A percentile compares a stretch with the other conserved stretches of the same genome.
These are phyloP conservation scores for Penicillium crustosum DNA, from an alignment of 2,329 filamentous ascomycete species.

Conservation along the genomic window DNA sequence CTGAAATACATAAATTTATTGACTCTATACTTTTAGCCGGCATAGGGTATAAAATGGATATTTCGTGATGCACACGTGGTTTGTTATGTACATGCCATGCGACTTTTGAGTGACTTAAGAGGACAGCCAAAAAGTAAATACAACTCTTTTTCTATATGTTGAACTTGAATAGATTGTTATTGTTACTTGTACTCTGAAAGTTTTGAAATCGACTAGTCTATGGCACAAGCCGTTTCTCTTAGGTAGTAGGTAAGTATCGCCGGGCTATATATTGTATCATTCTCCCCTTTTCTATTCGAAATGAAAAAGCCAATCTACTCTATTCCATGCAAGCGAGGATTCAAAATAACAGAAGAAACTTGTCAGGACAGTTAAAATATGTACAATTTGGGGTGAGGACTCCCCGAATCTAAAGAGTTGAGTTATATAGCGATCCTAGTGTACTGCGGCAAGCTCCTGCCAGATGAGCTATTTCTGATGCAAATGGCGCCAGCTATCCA, in stretches of 20 bases:
- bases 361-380: neutral
- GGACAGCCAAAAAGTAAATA: neutral
- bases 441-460: neutral
- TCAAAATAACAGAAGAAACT: no score
- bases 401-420: neutral
- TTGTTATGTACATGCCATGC: neutral
- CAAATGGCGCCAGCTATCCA: conserved; percentile 61
- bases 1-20: neutral
- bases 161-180: neutral
- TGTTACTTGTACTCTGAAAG: no score
- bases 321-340: neutral
- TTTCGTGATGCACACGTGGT: neutral
- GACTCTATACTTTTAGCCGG: neutral
- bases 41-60: neutral
- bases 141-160: neutral
- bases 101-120: neutral
- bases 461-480: conserved; percentile 21
- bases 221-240: neutral
- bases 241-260: neutral
- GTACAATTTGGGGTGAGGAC: neutral
- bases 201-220: no score
- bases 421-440: neutral
- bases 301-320: neutral
- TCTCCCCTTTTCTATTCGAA: neutral
- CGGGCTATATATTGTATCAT: no score